Evolutionary conservation across 768 basidiomycete genomes (phyloP), one percentile per base, ranked within the genome.

Genomic region (Termitomyces sp.): DNA sequence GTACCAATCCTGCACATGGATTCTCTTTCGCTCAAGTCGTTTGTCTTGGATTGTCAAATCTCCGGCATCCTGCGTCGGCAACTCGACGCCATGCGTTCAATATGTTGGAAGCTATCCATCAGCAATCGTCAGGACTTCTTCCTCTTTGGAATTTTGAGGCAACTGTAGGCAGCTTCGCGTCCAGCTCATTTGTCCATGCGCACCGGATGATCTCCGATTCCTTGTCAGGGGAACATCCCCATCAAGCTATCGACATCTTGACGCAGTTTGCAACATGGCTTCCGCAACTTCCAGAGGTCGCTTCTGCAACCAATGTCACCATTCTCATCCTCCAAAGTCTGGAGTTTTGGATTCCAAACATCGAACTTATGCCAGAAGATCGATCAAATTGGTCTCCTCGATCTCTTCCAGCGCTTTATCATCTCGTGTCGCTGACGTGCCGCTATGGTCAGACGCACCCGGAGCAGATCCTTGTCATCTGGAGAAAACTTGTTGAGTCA

Each of bases 31-130:
- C 84, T 26, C 92, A 96, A 65, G 73, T 83, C 14, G 78, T 82
- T 23, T 92, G 86, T 63, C 76, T 96, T 14, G 89, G 87, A 2
- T 72, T 97, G 19, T 86, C 89, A 19, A 97, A 97, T 70, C 79
- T 98, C 10, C 87, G 89, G 33, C 88, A 95, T 67, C 80, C 84
- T 3, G 76, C 81, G 23, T 60, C 77, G 8, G 71, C 76, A 19
- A 83, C 87, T 47, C 85, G 94, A 11, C 78, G 79, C n/a, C 81
- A 81, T 45, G 87, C 95, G 1, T 89, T 94, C 68, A 78, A 84
- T 61, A 82, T 92, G 63, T 74, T 95, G 19, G 89, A 89, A 59
- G 77, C 79, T 30, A 78, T 87, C 48, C 87, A 92, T 61, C 80
- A 85, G 33, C 84, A 85, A 58, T 77, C 78, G 5, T 76, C 80